phyloP scores from a whole-genome alignment of 1,284 basidiomycete genomes.

The Leccinum angustisporum region DNA sequence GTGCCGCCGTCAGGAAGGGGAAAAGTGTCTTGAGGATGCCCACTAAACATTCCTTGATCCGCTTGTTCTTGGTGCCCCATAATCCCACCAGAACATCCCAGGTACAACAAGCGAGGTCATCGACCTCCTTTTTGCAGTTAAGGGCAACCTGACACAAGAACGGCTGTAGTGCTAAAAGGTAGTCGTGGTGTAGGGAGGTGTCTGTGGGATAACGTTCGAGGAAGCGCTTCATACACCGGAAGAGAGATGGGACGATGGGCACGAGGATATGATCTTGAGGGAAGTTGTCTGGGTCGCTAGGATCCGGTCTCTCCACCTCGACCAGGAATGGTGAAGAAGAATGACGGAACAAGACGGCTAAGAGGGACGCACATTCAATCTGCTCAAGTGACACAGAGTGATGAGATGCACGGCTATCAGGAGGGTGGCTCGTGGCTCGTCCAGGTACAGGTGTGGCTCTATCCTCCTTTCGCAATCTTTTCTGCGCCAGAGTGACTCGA shows the following conservation, averaged over 20 bases:
- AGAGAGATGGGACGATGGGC: conserved; percentile 49
- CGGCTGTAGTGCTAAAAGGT: conserved; percentile 65
- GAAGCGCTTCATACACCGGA: conserved; percentile 67
- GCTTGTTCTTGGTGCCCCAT: conserved; percentile 75
- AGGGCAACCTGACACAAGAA: conserved; percentile 45
- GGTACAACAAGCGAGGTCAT: conserved; percentile 54
- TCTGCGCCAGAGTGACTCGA: conserved; percentile 29
- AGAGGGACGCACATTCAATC: conserved; percentile 67
- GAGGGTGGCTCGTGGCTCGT: conserved; percentile 12
- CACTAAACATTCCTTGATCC: conserved; percentile 67
- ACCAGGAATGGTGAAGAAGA: conserved; percentile 55
- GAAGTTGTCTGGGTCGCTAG: conserved; percentile 22
- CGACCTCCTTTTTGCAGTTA: conserved; percentile 39
- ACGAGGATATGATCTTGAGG: conserved; percentile 19
- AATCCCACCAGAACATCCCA: conserved; percentile 68
- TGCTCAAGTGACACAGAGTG: conserved; percentile 57
- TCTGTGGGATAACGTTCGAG: conserved; percentile 64
- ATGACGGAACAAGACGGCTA: conserved; percentile 66
- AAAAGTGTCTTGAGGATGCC: conserved; percentile 69
- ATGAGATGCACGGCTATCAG: conserved; percentile 19
- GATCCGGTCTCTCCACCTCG: conserved; percentile 27
- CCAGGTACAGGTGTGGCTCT: conserved; percentile 25
- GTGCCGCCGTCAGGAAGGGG: conserved; percentile 58
- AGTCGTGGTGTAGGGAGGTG: conserved; percentile 74
- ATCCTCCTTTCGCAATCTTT: conserved; percentile 24